phyloP scores from a whole-genome alignment of 257 asterid genomes.

The Gentiana dahurica region DNA sequence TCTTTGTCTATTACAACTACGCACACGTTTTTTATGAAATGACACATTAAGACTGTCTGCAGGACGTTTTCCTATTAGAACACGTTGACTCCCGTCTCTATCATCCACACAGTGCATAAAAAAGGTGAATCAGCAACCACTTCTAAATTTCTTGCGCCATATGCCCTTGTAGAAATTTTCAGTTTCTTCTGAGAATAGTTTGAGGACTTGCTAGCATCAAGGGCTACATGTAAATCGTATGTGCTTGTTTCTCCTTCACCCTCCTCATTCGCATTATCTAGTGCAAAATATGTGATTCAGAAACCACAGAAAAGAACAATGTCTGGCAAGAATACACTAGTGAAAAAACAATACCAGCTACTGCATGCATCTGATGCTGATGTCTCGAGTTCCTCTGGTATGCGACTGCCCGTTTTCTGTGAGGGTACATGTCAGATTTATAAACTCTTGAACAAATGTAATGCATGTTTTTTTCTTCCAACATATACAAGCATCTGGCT shows the following conservation, averaged over 20 bases:
- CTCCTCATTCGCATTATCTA: constrained; percentile 48
- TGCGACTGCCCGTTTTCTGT: constrained; percentile 56
- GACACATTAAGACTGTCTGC: constrained; percentile 70
- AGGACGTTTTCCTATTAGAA: constrained; percentile 46
- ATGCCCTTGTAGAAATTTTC: constrained; percentile 41
- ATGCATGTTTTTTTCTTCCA: too few species aligned
- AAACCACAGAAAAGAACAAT: constrained; percentile 12
- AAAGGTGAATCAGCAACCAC: constrained; percentile 45
- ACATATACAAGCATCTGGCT: too few species aligned
- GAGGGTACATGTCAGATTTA: background rate
- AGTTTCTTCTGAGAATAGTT: constrained; percentile 61
- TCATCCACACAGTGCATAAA: constrained; percentile 43
- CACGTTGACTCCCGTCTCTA: constrained; percentile 34
- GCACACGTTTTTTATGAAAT: constrained; percentile 83
- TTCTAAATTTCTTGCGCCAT: constrained; percentile 46
- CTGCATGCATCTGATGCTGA: constrained; percentile 57
- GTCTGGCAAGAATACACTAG: too few species aligned
- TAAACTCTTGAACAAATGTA: too few species aligned
- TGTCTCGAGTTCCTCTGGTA: constrained; percentile 75
- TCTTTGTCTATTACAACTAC: constrained; percentile 77
- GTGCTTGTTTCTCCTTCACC: constrained; percentile 79
- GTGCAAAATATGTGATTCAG: constrained; percentile 41
- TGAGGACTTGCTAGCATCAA: constrained; percentile 42
- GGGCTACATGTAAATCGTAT: constrained; percentile 40
- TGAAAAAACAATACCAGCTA: constrained; percentile 49